Evolutionary conservation across 2,329 filamentous ascomycete species (phyloP).

Genomic region (Coniochaeta sp.): DNA sequence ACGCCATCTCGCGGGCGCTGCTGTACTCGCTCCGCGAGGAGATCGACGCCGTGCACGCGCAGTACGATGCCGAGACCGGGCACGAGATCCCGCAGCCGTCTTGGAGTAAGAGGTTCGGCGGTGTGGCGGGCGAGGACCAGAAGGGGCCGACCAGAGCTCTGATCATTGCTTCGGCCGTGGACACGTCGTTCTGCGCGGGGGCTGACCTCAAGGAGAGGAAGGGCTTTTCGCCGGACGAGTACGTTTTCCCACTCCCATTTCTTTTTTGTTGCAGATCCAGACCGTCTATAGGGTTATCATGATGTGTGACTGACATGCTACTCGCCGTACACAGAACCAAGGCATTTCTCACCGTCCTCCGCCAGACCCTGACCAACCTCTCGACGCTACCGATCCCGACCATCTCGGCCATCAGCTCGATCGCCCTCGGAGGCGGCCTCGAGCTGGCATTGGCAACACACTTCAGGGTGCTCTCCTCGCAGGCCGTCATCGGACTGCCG

Average conservation of each 20-base stretch:
- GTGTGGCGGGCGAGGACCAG: slow-evolving; percentile 33
- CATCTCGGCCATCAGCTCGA: slow-evolving; percentile 77
- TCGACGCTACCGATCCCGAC: slow-evolving; percentile 77
- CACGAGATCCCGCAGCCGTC: slow-evolving; percentile 36
- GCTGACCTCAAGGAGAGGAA: slow-evolving; percentile 88
- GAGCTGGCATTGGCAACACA: slow-evolving; percentile 87
- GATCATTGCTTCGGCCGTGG: slow-evolving; percentile 77
- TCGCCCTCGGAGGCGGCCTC: slow-evolving; percentile 86
- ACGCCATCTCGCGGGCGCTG: slow-evolving; percentile 79
- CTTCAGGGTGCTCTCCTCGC: slow-evolving; percentile 79
- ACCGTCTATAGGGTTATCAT: too few species aligned
- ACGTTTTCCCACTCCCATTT: slow-evolving; percentile 2
- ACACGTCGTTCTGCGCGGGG: slow-evolving; percentile 85
- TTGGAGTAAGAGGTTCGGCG: slow-evolving; percentile 33
- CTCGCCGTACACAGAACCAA: slow-evolving; percentile 51
- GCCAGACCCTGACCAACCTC: slow-evolving; percentile 67
- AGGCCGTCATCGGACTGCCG: slow-evolving; percentile 72
- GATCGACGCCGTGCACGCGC: slow-evolving; percentile 61
- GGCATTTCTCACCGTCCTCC: slow-evolving; percentile 70
- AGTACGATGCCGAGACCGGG: slow-evolving; percentile 46
- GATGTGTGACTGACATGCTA: not conserved
- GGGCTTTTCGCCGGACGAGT: slow-evolving; percentile 74
- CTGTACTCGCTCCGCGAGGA: slow-evolving; percentile 65
- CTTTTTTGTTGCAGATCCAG: too few species aligned
- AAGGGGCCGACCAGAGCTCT: slow-evolving; percentile 66